Evolutionary conservation across 2,329 filamentous ascomycete genomes (phyloP).

Genomic region (Trematosphaeria pertusa): DNA sequence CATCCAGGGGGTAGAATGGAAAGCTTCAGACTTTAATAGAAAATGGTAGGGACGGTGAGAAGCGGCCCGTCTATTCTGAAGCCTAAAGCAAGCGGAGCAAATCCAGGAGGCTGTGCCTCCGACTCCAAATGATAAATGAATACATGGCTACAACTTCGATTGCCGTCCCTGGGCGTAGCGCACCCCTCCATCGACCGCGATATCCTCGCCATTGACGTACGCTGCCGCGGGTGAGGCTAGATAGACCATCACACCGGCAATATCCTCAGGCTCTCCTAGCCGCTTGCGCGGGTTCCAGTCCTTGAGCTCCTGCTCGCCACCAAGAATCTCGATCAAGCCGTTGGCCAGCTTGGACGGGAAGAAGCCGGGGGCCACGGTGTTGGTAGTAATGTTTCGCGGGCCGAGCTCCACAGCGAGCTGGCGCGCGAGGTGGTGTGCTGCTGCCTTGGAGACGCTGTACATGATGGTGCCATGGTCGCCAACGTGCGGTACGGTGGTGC

Average conservation of each 20-base stretch:
- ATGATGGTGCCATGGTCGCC: conserved; percentile 49
- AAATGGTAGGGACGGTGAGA: neutral
- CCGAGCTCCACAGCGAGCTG: conserved; percentile 50
- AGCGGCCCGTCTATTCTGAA: neutral
- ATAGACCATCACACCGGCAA: conserved; percentile 47
- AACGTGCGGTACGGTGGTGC: conserved; percentile 45
- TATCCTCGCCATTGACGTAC: conserved; percentile 44
- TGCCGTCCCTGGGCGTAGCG: conserved; percentile 34
- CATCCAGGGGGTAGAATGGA: neutral
- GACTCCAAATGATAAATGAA: neutral
- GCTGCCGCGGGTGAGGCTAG: conserved; percentile 36
- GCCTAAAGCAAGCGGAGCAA: neutral
- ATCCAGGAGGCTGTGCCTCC: neutral
- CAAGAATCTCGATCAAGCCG: conserved; percentile 46
- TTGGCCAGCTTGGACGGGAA: conserved; percentile 48
- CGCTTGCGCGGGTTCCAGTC: conserved; percentile 40
- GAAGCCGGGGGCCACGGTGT: conserved; percentile 50
- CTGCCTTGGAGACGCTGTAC: conserved; percentile 51
- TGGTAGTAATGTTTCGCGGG: conserved; percentile 48
- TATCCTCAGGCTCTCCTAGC: conserved; percentile 45
- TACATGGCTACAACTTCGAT: conserved; percentile 30
- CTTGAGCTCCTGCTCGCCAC: conserved; percentile 51
- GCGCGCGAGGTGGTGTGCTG: conserved; percentile 47
- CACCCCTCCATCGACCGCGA: conserved; percentile 40
- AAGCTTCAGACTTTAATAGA: neutral